These are phyloP conservation scores for Xylaria longipes DNA, from an alignment of 495 filamentous ascomycete species.

Conservation along the genomic window DNA sequence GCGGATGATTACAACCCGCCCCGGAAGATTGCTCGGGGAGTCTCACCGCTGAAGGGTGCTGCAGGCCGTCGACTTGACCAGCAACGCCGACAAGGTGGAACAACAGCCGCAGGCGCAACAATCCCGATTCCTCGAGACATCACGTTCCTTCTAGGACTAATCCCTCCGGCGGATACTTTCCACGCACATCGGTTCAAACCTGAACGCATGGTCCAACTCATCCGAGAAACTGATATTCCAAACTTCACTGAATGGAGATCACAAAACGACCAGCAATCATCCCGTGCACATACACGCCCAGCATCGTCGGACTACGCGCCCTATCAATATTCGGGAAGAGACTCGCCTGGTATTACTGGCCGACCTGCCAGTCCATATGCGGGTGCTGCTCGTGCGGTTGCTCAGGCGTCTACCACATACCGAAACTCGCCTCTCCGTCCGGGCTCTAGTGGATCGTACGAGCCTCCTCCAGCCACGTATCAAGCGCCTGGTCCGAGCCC, in stretches of 20 bases:
- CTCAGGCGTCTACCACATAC: constrained; percentile 43
- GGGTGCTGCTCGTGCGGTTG: constrained; percentile 36
- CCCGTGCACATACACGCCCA: constrained; percentile 45
- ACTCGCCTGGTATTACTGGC: constrained; percentile 47
- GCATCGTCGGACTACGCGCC: constrained; percentile 43
- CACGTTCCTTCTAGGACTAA: constrained; percentile 79
- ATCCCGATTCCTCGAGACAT: constrained; percentile 76
- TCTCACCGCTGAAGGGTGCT: constrained; percentile 82
- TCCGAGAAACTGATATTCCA: constrained; percentile 71
- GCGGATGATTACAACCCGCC: constrained; percentile 74
- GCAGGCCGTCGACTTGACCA: constrained; percentile 84
- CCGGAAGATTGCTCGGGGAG: constrained; percentile 80
- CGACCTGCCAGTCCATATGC: constrained; percentile 49
- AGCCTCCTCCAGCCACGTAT: constrained; percentile 49
- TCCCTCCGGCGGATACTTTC: constrained; percentile 79
- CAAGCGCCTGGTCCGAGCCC: constrained; percentile 29
- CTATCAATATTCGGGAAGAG: constrained; percentile 43
- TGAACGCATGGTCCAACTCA: constrained; percentile 72
- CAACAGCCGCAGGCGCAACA: constrained; percentile 43
- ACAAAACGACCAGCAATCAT: constrained; percentile 25
- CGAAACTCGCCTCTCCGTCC: constrained; percentile 53
- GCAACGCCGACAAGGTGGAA: constrained; percentile 62
- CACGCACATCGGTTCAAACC: constrained; percentile 68
- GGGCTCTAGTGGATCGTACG: constrained; percentile 52
- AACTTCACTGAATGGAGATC: constrained; percentile 56